Evolutionary conservation across 1,139 yeast species (phyloP), one percentile per base, ranked within the genome.

Genomic region (Candida sp.): DNA sequence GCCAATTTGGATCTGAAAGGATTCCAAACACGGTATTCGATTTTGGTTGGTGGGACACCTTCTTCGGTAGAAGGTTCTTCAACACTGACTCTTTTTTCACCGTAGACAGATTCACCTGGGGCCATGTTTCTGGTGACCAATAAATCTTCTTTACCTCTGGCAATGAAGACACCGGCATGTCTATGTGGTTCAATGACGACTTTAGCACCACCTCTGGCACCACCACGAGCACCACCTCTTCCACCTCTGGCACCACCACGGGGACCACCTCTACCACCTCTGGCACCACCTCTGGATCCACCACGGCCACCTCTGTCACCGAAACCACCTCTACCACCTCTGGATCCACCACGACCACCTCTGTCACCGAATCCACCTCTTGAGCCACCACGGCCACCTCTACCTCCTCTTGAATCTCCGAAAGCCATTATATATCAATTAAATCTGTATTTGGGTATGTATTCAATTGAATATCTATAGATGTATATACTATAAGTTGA

Each of bases 1-100:
- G 99, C 99, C 77, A 93, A 79, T 82, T 93, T 93, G 53, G 98
- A 93, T 85, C 99, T 86, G 86, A 93, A 93, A 54, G 99, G 99
- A 75, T 93, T 93, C 99, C 99, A 93, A 55, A 93, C 99, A 82
- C 99, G 91, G 84, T 93, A 93, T 77, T 93, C 99, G 51, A 83
- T 80, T 80, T 93, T 93, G 64, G 97, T 90, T 54, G 97, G 86
- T 55, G 96, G 95, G 46, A 77, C 86, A 63, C 86, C 86, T 63
- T 87, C 96, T 63, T 84, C 95, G 62, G 76, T 81, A 47, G 90
- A 79, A 56, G 97, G 95, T 66, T 87, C 97, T 67, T 95, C 99
- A 49, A 93, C 81, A 45, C 95, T 74, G 52, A 93, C 79, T 78
- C 99, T 83, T 84, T 93, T 93, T 78, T 93, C 99, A 62, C 98